These are phyloP conservation scores for Gliomastix tumulicola DNA, from an alignment of 2,329 filamentous ascomycete genomes.

Conservation along the genomic window DNA sequence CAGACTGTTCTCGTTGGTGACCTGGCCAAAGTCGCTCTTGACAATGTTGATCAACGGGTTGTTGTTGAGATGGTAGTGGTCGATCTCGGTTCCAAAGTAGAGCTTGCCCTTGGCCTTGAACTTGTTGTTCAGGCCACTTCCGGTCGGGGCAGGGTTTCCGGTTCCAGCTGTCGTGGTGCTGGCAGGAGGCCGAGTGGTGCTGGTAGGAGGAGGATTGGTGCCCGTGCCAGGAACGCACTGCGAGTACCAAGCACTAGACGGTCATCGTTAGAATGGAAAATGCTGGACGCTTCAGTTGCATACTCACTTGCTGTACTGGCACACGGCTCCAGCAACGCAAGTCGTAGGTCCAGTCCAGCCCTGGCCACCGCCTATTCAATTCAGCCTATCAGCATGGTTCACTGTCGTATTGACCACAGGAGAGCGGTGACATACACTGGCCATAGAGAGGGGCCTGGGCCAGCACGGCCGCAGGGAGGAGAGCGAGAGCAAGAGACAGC, in stretches of 20 bases:
- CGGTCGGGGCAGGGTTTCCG: too few species aligned
- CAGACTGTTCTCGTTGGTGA: conserved; percentile 64
- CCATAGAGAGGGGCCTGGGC: conserved; percentile 9
- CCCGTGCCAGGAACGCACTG: conserved; percentile 8
- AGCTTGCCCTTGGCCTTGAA: conserved; percentile 44
- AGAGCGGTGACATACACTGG: conserved; percentile 8
- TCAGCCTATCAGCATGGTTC: too few species aligned
- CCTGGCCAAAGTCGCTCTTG: conserved; percentile 53
- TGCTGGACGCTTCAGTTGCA: too few species aligned
- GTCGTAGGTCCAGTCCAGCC: conserved; percentile 9
- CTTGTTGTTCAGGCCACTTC: too few species aligned
- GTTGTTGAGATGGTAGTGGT: conserved; percentile 43
- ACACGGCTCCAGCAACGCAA: conserved; percentile 8
- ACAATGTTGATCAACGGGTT: conserved; percentile 53
- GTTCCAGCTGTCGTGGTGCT: too few species aligned
- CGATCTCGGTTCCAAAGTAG: conserved; percentile 53
- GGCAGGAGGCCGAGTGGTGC: too few species aligned
- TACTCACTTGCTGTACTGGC: conserved; percentile 7
- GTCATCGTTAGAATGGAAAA: too few species aligned
- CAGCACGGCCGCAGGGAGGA: conserved; percentile 7
- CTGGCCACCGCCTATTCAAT: conserved; percentile 6
- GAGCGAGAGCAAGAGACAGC: conserved; percentile 6
- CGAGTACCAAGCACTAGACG: conserved; percentile 11
- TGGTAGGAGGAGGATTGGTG: too few species aligned
- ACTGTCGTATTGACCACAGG: too few species aligned